Base-by-base conservation (phyloP, 2,329 filamentous ascomycete species). In the Akanthomyces uredinophilus region DNA sequence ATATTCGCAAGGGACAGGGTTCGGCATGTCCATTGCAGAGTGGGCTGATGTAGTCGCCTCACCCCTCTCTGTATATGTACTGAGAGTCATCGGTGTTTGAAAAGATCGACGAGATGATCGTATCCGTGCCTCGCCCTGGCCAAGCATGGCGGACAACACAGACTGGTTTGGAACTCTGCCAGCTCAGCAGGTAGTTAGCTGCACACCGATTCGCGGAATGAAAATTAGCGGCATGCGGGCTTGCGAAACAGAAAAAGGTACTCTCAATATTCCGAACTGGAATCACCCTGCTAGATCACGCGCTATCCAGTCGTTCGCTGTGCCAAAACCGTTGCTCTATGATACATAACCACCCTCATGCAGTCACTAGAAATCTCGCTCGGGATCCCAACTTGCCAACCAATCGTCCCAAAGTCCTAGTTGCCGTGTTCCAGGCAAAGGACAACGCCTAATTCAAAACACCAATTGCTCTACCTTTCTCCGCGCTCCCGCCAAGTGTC, bases 361-460 rank as follows among this genome's bases (percentile, higher is more conserved):
- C 4, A 29, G 43, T 52, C 47, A 18, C 57, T n/a, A 16, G 22
- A 52, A 20, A 46, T 20, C n/a, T 20, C 39, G 13, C 24, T 14
- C 24, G 14, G 11, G 46, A 24, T 41, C 22, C 57, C 24, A 20
- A 11, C 24, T 43, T 47, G 44, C 37, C 43, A 41, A 56, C 32
- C 35, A 18, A 20, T 44, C n/a, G 47, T 41, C 58, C 22, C 20
- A 47, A 61, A 37, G 32, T 27, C 46, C 51, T 39, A 39, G 32
- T 44, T 60, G 56, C 57, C 65, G 41, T 65, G 49, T 65, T 66
- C 63, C 64, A 65, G 64, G 58, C 60, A 63, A 65, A n/a, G 51
- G 54, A 44, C 46, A 57, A 54, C 18, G 22, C n/a, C 59, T 47
- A 53, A 47, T 27, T 49, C 51, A 41, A 41, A 44, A 57, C 54